Percentiles rank a stretch among this genome's conserved stretches.
phyloP scores from a whole-genome alignment of 1,284 basidiomycete species.

The Retiboletus flavoniger region DNA sequence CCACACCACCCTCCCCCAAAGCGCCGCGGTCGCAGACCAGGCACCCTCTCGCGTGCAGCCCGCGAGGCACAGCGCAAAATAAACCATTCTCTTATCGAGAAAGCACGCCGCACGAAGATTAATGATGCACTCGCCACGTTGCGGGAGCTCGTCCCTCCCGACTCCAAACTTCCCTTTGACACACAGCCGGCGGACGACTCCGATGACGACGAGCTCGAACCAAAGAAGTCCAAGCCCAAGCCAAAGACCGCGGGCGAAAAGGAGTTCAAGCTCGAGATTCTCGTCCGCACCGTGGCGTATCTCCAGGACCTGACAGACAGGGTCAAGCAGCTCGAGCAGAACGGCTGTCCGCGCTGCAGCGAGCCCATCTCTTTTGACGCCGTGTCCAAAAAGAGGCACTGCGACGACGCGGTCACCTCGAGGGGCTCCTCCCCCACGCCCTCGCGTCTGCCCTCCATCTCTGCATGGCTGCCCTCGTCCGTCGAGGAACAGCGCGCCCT shows the following conservation, averaged over 20 bases:
- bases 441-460: constrained; percentile 48
- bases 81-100: constrained; percentile 83
- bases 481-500: constrained; percentile 35
- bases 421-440: constrained; percentile 4
- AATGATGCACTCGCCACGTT: constrained; percentile 74
- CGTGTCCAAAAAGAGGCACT: neutral
- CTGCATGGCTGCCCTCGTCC: constrained; percentile 44
- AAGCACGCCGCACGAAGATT: constrained; percentile 78
- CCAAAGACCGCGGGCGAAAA: constrained; percentile 55
- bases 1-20: constrained; percentile 30
- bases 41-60: constrained; percentile 63
- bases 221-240: constrained; percentile 30
- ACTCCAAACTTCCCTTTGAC: constrained; percentile 39
- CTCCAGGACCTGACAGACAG: constrained; percentile 61
- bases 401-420: too few species aligned
- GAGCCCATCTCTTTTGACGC: constrained; percentile 18
- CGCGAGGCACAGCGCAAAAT: constrained; percentile 76
- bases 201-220: constrained; percentile 31
- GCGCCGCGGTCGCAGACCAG: constrained; percentile 70
- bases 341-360: constrained; percentile 37
- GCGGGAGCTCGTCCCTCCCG: constrained; percentile 59
- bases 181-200: constrained; percentile 25
- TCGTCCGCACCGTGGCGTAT: constrained; percentile 69
- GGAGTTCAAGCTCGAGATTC: constrained; percentile 80
- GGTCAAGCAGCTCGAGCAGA: constrained; percentile 45